Conservation (phyloP, 257 asterid species). For the Capsicum pubescens region DNA sequence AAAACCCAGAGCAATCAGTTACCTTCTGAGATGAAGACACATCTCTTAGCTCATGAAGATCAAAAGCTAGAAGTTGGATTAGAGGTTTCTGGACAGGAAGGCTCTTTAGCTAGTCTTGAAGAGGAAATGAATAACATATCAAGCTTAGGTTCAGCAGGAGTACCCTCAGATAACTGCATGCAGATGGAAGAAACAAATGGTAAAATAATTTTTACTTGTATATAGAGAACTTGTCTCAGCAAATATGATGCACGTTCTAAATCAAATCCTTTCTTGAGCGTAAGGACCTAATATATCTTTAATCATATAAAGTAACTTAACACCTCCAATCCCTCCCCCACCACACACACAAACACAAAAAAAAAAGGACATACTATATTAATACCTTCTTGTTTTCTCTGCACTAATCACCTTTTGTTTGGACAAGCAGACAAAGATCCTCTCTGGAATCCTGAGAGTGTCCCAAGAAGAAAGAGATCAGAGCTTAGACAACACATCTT, state of each 20-base stretch:
- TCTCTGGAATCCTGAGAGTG: constrained; percentile 36
- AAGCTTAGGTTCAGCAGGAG: constrained; percentile 26
- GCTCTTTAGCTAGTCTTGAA: constrained; percentile 17
- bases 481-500: constrained; percentile 36
- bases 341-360: too few species aligned
- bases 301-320: not conserved
- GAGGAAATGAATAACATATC: constrained; percentile 18
- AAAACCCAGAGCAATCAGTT: constrained; percentile 16
- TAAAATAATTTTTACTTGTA: not conserved
- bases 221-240: not conserved
- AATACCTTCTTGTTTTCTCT: not conserved
- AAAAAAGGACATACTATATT: not conserved
- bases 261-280: not conserved
- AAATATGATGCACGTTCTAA: not conserved
- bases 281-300: not conserved
- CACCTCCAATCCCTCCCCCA: not conserved
- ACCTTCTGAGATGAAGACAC: not conserved
- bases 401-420: constrained; percentile 29
- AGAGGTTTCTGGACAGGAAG: constrained; percentile 24
- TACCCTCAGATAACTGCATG: constrained; percentile 24
- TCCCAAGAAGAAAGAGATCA: constrained; percentile 49
- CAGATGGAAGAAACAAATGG: constrained; percentile 27
- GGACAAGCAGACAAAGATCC: constrained; percentile 15
- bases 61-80: not conserved
- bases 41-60: not conserved